phyloP scores from a whole-genome alignment of 2,329 filamentous ascomycete species.

The Pochonia chlamydosporia region DNA sequence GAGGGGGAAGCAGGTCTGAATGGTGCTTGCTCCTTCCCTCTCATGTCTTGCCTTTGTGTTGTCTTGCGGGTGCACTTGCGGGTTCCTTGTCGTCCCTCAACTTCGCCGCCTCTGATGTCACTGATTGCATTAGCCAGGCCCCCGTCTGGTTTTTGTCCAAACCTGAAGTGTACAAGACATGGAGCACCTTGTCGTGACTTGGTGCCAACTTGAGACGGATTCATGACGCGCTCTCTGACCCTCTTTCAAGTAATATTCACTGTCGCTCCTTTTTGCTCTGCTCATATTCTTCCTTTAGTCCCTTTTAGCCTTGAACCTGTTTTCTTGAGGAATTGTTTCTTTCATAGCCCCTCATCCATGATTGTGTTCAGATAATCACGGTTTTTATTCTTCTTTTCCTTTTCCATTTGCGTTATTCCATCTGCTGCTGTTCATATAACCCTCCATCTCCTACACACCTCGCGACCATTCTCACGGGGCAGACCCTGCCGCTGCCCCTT shows the following conservation, averaged over 20 bases:
- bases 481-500: background rate
- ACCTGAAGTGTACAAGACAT: too few relatives aligned
- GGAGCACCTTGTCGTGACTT: too few relatives aligned
- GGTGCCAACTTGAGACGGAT: background rate
- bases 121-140: conserved; percentile 5
- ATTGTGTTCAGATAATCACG: background rate
- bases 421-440: background rate
- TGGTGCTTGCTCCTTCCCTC: too few relatives aligned
- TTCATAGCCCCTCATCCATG: background rate
- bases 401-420: too few relatives aligned
- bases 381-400: background rate
- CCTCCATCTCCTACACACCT: too few relatives aligned
- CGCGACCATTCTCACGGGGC: background rate
- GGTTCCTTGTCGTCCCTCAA: too few relatives aligned
- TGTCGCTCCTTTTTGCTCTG: background rate
- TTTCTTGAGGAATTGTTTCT: too few relatives aligned
- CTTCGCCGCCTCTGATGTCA: conserved; percentile 31
- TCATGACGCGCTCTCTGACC: conserved; percentile 5
- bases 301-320: conserved; percentile 6
- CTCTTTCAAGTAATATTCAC: conserved; percentile 12
- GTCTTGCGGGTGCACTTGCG: too few relatives aligned
- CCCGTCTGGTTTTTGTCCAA: background rate
- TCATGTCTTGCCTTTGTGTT: too few relatives aligned
- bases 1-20: too few relatives aligned
- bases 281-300: too few relatives aligned